phyloP scores from a whole-genome alignment of 257 asterid genomes.

The Eucommia ulmoides region DNA sequence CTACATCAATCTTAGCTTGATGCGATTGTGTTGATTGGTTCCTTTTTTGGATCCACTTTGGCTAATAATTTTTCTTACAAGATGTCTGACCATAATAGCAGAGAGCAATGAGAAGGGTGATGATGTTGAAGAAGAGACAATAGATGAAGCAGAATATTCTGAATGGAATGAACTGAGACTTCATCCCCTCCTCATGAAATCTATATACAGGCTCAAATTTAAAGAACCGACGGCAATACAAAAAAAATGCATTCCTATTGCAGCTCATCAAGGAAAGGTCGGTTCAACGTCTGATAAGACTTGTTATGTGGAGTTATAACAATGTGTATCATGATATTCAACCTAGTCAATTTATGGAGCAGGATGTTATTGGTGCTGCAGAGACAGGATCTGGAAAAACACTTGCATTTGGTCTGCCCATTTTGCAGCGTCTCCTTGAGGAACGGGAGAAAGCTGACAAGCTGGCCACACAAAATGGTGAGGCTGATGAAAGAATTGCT shows the following conservation, averaged over 20 bases:
- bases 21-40: neutral
- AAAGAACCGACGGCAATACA: constrained; percentile 93
- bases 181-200: constrained; percentile 77
- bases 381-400: constrained; percentile 99
- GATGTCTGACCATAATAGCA: constrained; percentile 12
- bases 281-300: constrained; percentile 7
- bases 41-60: neutral
- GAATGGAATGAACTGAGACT: constrained; percentile 92
- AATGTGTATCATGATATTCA: constrained; percentile 13
- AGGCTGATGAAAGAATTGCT: constrained; percentile 42
- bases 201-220: constrained; percentile 65
- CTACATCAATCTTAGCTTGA: neutral
- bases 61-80: neutral
- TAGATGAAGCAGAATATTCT: constrained; percentile 62
- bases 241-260: constrained; percentile 87
- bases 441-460: constrained; percentile 74
- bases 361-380: constrained; percentile 99
- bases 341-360: constrained; percentile 20
- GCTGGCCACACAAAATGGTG: constrained; percentile 34
- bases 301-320: constrained; percentile 8
- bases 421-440: constrained; percentile 83
- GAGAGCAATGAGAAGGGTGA: constrained; percentile 31
- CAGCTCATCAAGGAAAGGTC: constrained; percentile 99
- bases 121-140: constrained; percentile 40
- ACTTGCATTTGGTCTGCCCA: constrained; percentile 97